Base-by-base conservation (phyloP, 2,329 filamentous ascomycete genomes). In the Myrmaecium sp. region DNA sequence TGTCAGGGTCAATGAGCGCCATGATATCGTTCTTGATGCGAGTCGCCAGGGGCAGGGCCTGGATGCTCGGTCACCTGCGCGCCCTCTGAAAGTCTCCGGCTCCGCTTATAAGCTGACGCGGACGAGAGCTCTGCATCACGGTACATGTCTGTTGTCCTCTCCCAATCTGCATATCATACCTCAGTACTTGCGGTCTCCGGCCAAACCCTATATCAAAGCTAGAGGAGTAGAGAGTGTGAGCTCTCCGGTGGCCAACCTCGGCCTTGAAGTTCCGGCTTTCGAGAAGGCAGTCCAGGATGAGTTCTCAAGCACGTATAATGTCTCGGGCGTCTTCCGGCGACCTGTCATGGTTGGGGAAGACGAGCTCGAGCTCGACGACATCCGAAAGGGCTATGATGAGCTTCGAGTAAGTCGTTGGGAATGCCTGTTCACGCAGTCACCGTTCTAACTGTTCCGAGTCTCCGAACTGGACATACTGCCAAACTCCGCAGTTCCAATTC, bases 61-160 rank as follows among this genome's bases (percentile, higher is more conserved):
- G 33, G 32, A 33, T 26, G 23, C 36, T 12, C 39, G 37, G 24
- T 58, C 59, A 25, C 46, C 55, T 13, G 41, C 44, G 6, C 39
- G 41, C 18, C 50, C 59, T 6, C 37, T 74, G 44, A 98, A 98
- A 50, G 66, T 95, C 7, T 93, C 83, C 0, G 89, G 89, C 1
- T 94, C 83, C 1, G 89, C 89, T 7, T 98, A 92, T 56, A 95
- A 95, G 52, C 62, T 98, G 28, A 94, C 80, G 0, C 64, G 79
- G 14, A 58, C 69, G 25, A 66, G 86, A 23, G 76, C 83, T 5
- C 60, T 98, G 31, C 89, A 98, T 51, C 89, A 98, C 51, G 89
- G 84, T 5, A 98, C 89, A 0, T 89, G 83, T 42, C 61, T 98
- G 22, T 60, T 95, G 2, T 61, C 65, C 17, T 84, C 80, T 28